Evolutionary conservation across 441 rosid species (phyloP).

Genomic region (Aleurites moluccanus): DNA sequence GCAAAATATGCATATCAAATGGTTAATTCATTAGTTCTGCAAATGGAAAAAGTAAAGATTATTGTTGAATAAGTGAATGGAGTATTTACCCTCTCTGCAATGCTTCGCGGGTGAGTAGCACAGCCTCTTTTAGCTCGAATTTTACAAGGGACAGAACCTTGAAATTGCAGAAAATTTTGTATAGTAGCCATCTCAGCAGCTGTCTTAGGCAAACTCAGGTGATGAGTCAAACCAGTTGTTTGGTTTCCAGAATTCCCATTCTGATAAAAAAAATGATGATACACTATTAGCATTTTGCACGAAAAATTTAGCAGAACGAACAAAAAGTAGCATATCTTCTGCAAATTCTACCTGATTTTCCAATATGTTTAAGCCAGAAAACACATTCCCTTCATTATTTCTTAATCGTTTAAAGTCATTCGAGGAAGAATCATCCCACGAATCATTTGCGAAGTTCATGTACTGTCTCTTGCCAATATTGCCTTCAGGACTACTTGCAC

Average conservation of each 20-base stretch:
- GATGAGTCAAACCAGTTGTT: constrained; percentile 42
- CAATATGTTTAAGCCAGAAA: constrained; percentile 22
- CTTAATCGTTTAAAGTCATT: constrained; percentile 32
- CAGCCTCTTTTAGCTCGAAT: constrained; percentile 72
- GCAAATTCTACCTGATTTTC: constrained; percentile 37
- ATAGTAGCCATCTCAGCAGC: constrained; percentile 42
- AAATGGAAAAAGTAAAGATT: not conserved
- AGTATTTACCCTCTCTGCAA: constrained; percentile 67
- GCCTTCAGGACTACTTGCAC: constrained; percentile 22
- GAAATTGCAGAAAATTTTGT: constrained; percentile 56
- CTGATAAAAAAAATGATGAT: constrained; percentile 22
- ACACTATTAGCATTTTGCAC: constrained; percentile 8
- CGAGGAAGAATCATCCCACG: constrained; percentile 36
- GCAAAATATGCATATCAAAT: constrained; percentile 11
- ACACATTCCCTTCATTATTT: constrained; percentile 26
- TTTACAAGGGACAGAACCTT: constrained; percentile 59
- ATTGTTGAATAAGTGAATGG: not conserved
- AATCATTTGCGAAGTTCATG: constrained; percentile 31
- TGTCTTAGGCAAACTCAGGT: constrained; percentile 56
- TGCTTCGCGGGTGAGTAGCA: constrained; percentile 81
- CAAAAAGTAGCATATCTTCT: not conserved
- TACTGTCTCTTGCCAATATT: constrained; percentile 24
- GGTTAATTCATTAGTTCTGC: not conserved
- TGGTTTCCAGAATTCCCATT: constrained; percentile 31
- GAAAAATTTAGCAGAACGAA: not conserved